Evolutionary conservation across 169 alveolate species (phyloP).

Genomic region (Plasmodium gallinaceum): DNA sequence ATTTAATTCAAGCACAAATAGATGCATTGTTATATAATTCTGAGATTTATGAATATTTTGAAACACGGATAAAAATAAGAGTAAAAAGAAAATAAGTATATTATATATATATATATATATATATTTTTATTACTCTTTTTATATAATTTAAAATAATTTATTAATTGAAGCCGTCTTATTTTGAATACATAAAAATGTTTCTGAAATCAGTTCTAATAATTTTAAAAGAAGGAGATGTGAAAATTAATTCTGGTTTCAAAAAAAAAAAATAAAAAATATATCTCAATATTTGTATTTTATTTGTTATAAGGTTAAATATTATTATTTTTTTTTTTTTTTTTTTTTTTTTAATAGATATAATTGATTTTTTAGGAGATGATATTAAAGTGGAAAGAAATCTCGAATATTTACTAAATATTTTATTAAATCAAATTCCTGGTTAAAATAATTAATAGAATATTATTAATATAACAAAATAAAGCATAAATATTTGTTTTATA

Average conservation of each 20-base stretch:
- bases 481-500: no score
- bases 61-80: conserved; percentile 32
- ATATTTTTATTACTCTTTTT: background rate
- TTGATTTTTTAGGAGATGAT: conserved; percentile 57
- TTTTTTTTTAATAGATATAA: conserved; percentile 25
- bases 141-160: background rate
- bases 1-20: conserved; percentile 54
- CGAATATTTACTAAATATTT: conserved; percentile 38
- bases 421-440: conserved; percentile 39
- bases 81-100: background rate
- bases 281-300: background rate
- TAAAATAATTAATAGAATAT: background rate
- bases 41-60: conserved; percentile 34
- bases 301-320: background rate
- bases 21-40: conserved; percentile 59
- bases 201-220: conserved; percentile 38
- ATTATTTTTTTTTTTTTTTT: background rate
- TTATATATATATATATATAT: background rate
- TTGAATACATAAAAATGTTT: conserved; percentile 48
- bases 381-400: conserved; percentile 54
- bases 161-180: conserved; percentile 31
- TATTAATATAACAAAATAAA: no score
- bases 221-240: conserved; percentile 50
- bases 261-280: background rate
- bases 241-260: conserved; percentile 32